Percentiles rank a stretch among this genome's conserved stretches.
Conservation (phyloP, 2,329 filamentous ascomycete genomes). For the Sarocladium brachiariae region DNA sequence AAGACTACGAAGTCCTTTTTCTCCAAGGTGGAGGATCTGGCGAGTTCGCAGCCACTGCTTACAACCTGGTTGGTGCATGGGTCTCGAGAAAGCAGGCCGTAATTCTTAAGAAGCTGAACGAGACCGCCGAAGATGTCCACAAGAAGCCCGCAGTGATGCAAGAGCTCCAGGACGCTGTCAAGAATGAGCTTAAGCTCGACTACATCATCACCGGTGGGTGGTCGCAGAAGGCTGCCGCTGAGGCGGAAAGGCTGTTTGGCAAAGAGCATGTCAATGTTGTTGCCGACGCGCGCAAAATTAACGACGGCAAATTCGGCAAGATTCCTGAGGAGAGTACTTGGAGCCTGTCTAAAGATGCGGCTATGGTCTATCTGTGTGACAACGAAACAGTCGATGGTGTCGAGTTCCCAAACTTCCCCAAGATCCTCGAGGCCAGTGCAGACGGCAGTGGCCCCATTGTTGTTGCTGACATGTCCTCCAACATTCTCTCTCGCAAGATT, state of each 20-base stretch:
- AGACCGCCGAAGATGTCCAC: no score
- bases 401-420: constrained; percentile 73
- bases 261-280: constrained; percentile 74
- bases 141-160: constrained; percentile 36
- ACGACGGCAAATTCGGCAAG: constrained; percentile 75
- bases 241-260: constrained; percentile 72
- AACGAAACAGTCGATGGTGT: constrained; percentile 95
- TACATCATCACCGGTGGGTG: constrained; percentile 88
- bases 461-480: constrained; percentile 89
- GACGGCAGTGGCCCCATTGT: constrained; percentile 66
- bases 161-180: constrained; percentile 55
- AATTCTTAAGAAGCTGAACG: constrained; percentile 43
- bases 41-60: constrained; percentile 75
- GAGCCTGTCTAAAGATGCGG: constrained; percentile 61
- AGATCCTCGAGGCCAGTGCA: constrained; percentile 48
- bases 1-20: constrained; percentile 82
- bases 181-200: constrained; percentile 69
- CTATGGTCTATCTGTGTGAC: constrained; percentile 83
- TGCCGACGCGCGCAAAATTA: constrained; percentile 56
- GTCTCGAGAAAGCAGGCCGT: constrained; percentile 59
- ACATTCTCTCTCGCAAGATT: constrained; percentile 77
- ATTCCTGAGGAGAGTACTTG: constrained; percentile 74
- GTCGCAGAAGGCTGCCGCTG: constrained; percentile 80
- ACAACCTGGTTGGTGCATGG: constrained; percentile 81
- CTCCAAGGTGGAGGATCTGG: constrained; percentile 83